Conservation (phyloP, 202 grass and related monocot species). For the Schoenoplectus tabernaemontani region DNA sequence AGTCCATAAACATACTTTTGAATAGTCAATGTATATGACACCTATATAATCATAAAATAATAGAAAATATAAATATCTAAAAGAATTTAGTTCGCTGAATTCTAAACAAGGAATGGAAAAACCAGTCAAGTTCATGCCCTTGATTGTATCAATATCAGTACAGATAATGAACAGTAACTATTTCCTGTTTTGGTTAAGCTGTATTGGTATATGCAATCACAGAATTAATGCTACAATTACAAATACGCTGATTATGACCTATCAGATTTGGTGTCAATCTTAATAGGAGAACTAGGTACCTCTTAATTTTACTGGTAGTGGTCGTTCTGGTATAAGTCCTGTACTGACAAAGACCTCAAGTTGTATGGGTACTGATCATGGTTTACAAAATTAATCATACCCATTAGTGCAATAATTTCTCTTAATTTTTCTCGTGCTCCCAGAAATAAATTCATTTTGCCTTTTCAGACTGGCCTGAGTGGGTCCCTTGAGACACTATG, state of each 20-base stretch:
- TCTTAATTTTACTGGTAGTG: not conserved
- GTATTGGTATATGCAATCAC: not conserved
- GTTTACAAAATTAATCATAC: not conserved
- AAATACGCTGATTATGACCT: not conserved
- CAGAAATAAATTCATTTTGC: not conserved
- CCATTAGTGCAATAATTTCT: not conserved
- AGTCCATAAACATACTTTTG: not conserved
- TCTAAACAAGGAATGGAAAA: not conserved
- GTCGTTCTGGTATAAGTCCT: not conserved
- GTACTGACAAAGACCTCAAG: not conserved
- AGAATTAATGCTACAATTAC: not conserved
- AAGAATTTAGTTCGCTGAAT: not conserved
- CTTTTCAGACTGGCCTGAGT: conserved; percentile 61
- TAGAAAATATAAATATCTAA: no score
- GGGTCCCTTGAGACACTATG: conserved; percentile 82
- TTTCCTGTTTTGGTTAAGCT: not conserved
- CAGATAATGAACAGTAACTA: not conserved
- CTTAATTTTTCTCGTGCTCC: not conserved
- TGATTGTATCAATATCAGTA: not conserved
- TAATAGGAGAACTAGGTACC: not conserved
- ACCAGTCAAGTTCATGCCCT: no score
- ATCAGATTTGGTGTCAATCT: not conserved
- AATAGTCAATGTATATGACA: not conserved
- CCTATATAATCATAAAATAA: not conserved
- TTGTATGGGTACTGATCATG: not conserved